A percentile compares a stretch with the other conserved stretches of the same genome.
Evolutionary conservation across 805 yeast species (phyloP).

Genomic region (Candida tallmaniae): DNA sequence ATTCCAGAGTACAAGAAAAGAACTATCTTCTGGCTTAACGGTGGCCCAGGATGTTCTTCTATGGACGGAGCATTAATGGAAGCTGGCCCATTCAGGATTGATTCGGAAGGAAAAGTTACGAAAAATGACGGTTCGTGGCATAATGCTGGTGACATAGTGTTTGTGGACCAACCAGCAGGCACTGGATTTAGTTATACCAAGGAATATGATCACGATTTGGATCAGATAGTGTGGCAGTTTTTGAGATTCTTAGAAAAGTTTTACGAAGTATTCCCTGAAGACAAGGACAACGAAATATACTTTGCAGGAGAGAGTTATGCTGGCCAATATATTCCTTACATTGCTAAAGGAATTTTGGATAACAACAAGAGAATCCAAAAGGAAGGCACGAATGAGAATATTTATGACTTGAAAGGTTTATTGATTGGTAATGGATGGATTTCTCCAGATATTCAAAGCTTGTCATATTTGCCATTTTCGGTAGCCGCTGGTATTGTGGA

Average conservation of each 20-base stretch:
- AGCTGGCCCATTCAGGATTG: constrained; percentile 78
- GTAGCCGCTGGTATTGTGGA: constrained; percentile 53
- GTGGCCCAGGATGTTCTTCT: constrained; percentile 98
- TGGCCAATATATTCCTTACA: constrained; percentile 92
- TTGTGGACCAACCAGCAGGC: constrained; percentile 92
- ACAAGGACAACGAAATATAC: constrained; percentile 55
- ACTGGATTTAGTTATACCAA: constrained; percentile 79
- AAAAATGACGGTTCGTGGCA: constrained; percentile 81
- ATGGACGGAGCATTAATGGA: constrained; percentile 97
- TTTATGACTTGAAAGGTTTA: constrained; percentile 54
- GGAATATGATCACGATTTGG: constrained; percentile 50
- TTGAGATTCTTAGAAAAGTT: constrained; percentile 61
- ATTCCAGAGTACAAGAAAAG: constrained; percentile 32
- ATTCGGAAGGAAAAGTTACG: constrained; percentile 36
- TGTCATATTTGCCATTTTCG: constrained; percentile 73
- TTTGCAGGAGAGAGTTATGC: constrained; percentile 96
- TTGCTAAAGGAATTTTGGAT: constrained; percentile 59
- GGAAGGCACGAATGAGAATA: constrained; percentile 14
- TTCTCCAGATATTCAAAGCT: constrained; percentile 79
- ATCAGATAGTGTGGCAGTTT: constrained; percentile 58
- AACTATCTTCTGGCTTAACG: constrained; percentile 85
- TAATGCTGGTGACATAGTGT: constrained; percentile 69
- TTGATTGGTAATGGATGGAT: constrained; percentile 94
- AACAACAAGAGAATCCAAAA: constrained; percentile 29
- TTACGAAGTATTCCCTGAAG: constrained; percentile 70